A percentile compares a stretch with the other conserved stretches of the same genome.
These are phyloP conservation scores for Epithemia pelagica DNA, from an alignment of 108 stramenopile genomes.

Conservation along the genomic window DNA sequence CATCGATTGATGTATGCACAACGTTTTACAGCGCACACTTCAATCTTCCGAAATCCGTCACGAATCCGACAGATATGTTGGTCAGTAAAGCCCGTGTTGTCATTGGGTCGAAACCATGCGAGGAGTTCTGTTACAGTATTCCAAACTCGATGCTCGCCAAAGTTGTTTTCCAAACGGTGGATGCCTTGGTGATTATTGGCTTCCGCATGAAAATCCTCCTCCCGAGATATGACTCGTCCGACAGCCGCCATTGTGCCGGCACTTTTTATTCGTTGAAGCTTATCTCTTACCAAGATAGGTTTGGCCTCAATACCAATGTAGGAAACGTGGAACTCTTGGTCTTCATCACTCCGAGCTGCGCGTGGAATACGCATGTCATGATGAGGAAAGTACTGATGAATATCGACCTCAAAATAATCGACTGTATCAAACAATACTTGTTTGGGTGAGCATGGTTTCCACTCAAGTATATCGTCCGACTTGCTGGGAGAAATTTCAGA, in stretches of 20 bases:
- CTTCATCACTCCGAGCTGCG: background rate
- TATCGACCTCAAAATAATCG: conserved; percentile 28
- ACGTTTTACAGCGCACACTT: conserved; percentile 32
- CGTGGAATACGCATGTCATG: background rate
- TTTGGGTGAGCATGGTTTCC: background rate
- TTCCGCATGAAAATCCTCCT: too few relatives aligned
- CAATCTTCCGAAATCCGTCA: conserved; percentile 24
- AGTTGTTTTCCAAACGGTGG: background rate
- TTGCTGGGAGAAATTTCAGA: background rate
- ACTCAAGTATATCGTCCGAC: background rate
- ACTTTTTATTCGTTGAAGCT: background rate
- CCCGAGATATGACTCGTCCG: conserved; percentile 9
- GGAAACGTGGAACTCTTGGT: conserved; percentile 37
- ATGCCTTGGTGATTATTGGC: too few relatives aligned
- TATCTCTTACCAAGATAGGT: conserved; percentile 15
- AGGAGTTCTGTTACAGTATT: conserved; percentile 26
- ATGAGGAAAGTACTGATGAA: conserved; percentile 23
- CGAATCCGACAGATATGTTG: conserved; percentile 30
- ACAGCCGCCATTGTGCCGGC: conserved; percentile 27
- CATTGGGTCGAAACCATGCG: conserved; percentile 19
- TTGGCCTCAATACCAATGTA: conserved; percentile 49
- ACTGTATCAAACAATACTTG: conserved; percentile 27
- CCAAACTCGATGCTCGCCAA: background rate
- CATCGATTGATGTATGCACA: conserved; percentile 27
- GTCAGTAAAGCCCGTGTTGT: background rate